Evolutionary conservation across 345 rosid species (phyloP).

Genomic region (Fremontodendron californicum): DNA sequence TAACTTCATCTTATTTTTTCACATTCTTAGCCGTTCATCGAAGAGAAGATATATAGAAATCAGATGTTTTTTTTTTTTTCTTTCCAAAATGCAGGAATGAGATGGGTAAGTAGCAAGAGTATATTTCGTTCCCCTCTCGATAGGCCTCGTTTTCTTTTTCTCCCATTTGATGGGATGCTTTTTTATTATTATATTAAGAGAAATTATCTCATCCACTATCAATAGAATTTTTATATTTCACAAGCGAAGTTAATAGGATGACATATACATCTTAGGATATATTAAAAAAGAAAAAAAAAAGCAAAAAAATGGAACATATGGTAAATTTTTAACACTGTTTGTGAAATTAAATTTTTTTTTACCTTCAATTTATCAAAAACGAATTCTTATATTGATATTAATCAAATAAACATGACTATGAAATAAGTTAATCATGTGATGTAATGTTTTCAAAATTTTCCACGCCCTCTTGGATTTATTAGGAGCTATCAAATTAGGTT

Average conservation of each 20-base stretch:
- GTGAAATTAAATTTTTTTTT: too few species aligned
- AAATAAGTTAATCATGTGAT: not conserved
- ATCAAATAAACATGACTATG: not conserved
- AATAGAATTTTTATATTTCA: not conserved
- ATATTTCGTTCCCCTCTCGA: not conserved
- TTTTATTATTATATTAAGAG: not conserved
- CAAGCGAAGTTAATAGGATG: too few species aligned
- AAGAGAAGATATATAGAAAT: not conserved
- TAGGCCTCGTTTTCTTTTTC: not conserved
- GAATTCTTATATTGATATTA: not conserved
- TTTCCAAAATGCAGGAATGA: not conserved
- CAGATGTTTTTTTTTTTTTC: not conserved
- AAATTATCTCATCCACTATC: not conserved
- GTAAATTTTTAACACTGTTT: too few species aligned
- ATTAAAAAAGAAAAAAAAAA: too few species aligned
- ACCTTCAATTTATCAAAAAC: not conserved
- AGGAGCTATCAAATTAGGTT: constrained; percentile 1
- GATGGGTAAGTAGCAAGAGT: not conserved
- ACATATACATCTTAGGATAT: too few species aligned
- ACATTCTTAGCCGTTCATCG: not conserved
- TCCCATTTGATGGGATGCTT: not conserved
- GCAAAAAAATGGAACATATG: too few species aligned
- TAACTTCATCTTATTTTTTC: not conserved
- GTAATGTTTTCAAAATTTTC: not conserved
- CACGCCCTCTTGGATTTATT: not conserved